phyloP scores from a whole-genome alignment of 148 eudicot genomes.

The Polygonum maritimum region DNA sequence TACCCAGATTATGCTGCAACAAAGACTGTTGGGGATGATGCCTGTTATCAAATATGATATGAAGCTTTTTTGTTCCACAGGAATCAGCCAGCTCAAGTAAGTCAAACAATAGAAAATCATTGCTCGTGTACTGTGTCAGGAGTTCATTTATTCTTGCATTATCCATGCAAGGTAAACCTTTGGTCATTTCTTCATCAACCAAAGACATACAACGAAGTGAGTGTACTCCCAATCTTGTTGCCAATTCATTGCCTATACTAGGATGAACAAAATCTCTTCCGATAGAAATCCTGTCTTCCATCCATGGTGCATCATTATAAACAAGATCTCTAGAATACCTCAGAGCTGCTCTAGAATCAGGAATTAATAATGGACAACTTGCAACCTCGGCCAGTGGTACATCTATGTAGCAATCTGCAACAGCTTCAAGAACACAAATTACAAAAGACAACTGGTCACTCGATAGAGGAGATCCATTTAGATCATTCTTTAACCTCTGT shows the following conservation, averaged over 20 bases:
- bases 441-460: slow-evolving; percentile 84
- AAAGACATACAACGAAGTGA: slow-evolving; percentile 86
- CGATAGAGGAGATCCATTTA: slow-evolving; percentile 49
- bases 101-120: slow-evolving; percentile 69
- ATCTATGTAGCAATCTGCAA: slow-evolving; percentile 64
- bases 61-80: slow-evolving; percentile 85
- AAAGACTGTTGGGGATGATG: slow-evolving; percentile 82
- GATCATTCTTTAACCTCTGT: slow-evolving; percentile 54
- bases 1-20: slow-evolving; percentile 96
- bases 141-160: slow-evolving; percentile 68
- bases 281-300: slow-evolving; percentile 50
- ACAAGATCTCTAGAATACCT: slow-evolving; percentile 60
- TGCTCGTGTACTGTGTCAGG: slow-evolving; percentile 48
- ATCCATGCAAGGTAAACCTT: slow-evolving; percentile 96
- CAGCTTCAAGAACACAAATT: slow-evolving; percentile 76
- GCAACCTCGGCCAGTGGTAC: slow-evolving; percentile 40
- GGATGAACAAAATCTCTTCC: slow-evolving; percentile 78
- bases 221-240: slow-evolving; percentile 76
- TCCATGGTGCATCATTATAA: slow-evolving; percentile 97
- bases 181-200: slow-evolving; percentile 90
- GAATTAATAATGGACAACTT: slow-evolving; percentile 44
- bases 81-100: slow-evolving; percentile 96
- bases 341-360: slow-evolving; percentile 67
- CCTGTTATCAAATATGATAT: slow-evolving; percentile 75
- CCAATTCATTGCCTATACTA: slow-evolving; percentile 66